A percentile compares a stretch with the other conserved stretches of the same genome.
phyloP scores from a whole-genome alignment of 768 basidiomycete genomes.

The Gloeophyllum trabeum region DNA sequence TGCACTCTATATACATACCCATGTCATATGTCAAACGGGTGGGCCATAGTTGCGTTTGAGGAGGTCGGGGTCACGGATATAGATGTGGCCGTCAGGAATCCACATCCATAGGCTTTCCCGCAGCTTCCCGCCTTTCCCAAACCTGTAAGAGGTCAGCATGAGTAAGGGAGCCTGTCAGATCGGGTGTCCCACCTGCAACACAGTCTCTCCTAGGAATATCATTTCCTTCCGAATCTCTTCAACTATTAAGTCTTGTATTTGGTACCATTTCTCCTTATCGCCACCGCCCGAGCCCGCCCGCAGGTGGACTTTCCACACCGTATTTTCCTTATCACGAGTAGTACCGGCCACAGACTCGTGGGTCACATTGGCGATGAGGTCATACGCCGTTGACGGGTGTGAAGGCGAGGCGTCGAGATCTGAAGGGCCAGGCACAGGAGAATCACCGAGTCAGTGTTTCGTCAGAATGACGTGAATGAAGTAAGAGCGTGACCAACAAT shows the following conservation, averaged over 20 bases:
- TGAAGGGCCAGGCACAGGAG: constrained; percentile 17
- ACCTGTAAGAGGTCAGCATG: neutral
- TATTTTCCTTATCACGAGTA: constrained; percentile 83
- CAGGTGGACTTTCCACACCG: constrained; percentile 88
- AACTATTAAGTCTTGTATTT: constrained; percentile 93
- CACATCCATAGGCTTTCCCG: too few species aligned
- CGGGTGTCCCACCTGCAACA: constrained; percentile 83
- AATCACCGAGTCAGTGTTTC: constrained; percentile 1
- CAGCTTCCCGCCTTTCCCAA: too few species aligned
- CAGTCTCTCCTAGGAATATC: constrained; percentile 96
- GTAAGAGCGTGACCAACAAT: constrained; percentile 64
- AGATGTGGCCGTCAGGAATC: too few species aligned
- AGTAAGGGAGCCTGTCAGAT: too few species aligned
- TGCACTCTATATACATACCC: too few species aligned
- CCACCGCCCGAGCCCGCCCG: constrained; percentile 65
- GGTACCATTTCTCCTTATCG: constrained; percentile 88
- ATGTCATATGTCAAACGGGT: too few species aligned
- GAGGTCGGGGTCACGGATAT: too few species aligned
- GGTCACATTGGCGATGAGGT: constrained; percentile 91
- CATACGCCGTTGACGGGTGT: constrained; percentile 65
- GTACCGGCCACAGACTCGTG: constrained; percentile 96
- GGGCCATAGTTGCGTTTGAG: too few species aligned
- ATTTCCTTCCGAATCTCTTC: constrained; percentile 95
- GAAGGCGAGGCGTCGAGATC: constrained; percentile 66
- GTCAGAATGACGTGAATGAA: constrained; percentile 7